phyloP scores from a whole-genome alignment of 164 flowering plant species.

The Cinnamomum chago region DNA sequence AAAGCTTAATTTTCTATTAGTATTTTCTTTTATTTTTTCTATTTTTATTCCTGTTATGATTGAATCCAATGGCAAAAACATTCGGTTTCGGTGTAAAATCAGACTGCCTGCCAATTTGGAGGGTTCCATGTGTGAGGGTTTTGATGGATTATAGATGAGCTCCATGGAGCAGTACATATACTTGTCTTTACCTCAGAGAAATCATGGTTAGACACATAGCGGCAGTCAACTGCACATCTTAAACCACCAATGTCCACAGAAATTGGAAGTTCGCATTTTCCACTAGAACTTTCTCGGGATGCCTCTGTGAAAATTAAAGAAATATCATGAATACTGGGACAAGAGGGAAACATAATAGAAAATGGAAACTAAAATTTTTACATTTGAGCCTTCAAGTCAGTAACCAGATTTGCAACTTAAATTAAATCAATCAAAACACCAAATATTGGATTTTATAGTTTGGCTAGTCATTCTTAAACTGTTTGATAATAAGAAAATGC shows the following conservation, averaged over 20 bases:
- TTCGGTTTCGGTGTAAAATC: no score
- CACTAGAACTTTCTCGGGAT: conserved; percentile 20
- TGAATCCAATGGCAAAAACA: no score
- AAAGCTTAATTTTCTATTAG: no score
- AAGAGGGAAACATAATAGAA: neutral
- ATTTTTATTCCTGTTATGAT: no score
- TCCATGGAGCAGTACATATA: no score
- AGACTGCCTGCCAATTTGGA: no score
- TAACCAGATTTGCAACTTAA: no score
- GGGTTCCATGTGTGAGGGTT: no score
- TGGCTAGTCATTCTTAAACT: neutral
- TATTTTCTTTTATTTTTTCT: no score
- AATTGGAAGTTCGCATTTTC: conserved; percentile 28
- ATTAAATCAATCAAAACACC: neutral
- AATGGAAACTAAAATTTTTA: neutral
- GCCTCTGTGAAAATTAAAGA: conserved; percentile 29
- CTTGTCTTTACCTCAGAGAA: conserved; percentile 60
- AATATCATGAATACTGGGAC: neutral
- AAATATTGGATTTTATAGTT: neutral
- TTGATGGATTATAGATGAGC: no score
- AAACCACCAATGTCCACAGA: conserved; percentile 54
- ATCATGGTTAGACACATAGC: conserved; percentile 74
- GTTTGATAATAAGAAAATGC: neutral
- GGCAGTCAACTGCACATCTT: conserved; percentile 53
- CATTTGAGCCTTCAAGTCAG: no score